These are phyloP conservation scores for Podospora fimiseda DNA, from an alignment of 495 filamentous ascomycete species.

Conservation along the genomic window DNA sequence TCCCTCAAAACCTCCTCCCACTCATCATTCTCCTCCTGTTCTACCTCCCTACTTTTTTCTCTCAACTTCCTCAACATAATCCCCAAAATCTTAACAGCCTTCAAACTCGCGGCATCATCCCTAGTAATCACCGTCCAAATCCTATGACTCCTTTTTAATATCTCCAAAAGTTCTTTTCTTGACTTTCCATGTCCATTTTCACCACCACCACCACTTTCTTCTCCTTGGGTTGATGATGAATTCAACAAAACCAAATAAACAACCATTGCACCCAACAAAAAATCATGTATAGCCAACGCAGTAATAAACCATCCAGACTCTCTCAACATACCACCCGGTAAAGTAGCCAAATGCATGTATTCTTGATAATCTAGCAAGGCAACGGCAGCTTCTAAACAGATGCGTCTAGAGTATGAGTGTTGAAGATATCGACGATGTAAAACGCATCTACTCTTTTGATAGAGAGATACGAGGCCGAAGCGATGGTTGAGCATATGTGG, in stretches of 20 bases:
- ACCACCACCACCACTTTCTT: too few species aligned
- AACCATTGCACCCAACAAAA: slow-evolving; percentile 43
- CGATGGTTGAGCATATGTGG: slow-evolving; percentile 60
- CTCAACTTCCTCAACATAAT: not conserved
- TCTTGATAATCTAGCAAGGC: slow-evolving; percentile 49
- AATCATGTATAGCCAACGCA: slow-evolving; percentile 40
- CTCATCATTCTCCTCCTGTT: not conserved
- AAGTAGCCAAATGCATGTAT: slow-evolving; percentile 30
- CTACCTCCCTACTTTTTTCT: not conserved
- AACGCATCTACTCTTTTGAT: slow-evolving; percentile 66
- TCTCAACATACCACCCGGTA: slow-evolving; percentile 33
- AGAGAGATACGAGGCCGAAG: slow-evolving; percentile 63
- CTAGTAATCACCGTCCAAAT: slow-evolving; percentile 21
- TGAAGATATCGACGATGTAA: slow-evolving; percentile 63
- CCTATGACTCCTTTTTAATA: slow-evolving; percentile 23
- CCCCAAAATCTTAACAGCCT: not conserved
- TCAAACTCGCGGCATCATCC: not conserved
- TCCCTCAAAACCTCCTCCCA: not conserved
- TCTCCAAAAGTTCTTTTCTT: slow-evolving; percentile 21
- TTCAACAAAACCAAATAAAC: slow-evolving; percentile 37
- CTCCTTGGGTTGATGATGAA: too few species aligned
- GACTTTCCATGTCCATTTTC: too few species aligned
- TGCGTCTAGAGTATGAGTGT: slow-evolving; percentile 60
- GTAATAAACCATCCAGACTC: slow-evolving; percentile 39
- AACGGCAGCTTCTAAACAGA: slow-evolving; percentile 62